These are phyloP conservation scores for Apiospora sp. DNA, from an alignment of 2,329 filamentous ascomycete species.

Conservation along the genomic window DNA sequence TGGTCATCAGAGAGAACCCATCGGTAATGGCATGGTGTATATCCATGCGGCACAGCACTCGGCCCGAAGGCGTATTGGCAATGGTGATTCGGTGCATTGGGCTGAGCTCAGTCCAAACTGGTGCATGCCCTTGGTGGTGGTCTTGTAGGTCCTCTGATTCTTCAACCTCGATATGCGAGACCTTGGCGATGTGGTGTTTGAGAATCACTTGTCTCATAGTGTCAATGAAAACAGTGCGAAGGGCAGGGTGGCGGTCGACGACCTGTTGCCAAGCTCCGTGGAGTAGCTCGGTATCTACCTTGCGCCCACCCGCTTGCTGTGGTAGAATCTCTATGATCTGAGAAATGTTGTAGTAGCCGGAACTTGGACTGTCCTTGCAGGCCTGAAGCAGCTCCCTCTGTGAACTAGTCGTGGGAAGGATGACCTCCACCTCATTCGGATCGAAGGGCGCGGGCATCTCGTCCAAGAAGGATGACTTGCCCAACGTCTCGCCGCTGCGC, in stretches of 20 bases:
- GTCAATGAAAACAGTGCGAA: conserved; percentile 25
- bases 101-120: background rate
- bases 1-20: conserved; percentile 27
- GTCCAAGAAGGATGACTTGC: conserved; percentile 15
- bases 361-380: conserved; percentile 18
- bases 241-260: conserved; percentile 26
- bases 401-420: conserved; percentile 10
- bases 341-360: conserved; percentile 27
- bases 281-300: conserved; percentile 22
- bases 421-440: conserved; percentile 18
- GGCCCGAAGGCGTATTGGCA: conserved; percentile 8
- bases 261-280: conserved; percentile 27
- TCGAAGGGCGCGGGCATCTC: conserved; percentile 23
- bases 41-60: conserved; percentile 23
- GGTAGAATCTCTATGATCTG: conserved; percentile 23
- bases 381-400: conserved; percentile 23
- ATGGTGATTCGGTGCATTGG: conserved; percentile 25
- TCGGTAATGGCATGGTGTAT: conserved; percentile 27
- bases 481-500: background rate
- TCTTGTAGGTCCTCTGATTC: background rate
- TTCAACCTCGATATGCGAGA: background rate
- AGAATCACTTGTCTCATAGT: background rate
- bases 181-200: background rate
- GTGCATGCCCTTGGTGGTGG: too few relatives aligned
- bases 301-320: background rate